These are phyloP conservation scores for Aspergillus puulaauensis DNA, from an alignment of 2,329 filamentous ascomycete genomes.

Conservation along the genomic window DNA sequence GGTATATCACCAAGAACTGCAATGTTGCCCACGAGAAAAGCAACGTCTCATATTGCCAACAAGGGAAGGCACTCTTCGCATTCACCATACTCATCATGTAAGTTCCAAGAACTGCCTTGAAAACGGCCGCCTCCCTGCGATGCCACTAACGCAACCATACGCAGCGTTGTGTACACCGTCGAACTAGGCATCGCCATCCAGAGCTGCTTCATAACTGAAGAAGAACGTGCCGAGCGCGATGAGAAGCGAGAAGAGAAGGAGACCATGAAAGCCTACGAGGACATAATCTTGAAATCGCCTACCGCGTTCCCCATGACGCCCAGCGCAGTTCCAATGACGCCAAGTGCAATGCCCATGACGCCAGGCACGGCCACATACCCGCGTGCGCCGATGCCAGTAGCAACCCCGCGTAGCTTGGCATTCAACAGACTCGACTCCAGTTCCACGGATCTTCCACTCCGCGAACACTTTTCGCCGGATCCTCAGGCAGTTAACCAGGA, in stretches of 20 bases:
- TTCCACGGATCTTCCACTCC: conserved; percentile 42
- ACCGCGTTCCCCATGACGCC: conserved; percentile 33
- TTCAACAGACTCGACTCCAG: conserved; percentile 42
- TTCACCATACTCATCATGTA: conserved; percentile 58
- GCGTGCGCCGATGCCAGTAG: conserved; percentile 17
- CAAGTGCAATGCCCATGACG: neutral
- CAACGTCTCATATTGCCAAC: conserved; percentile 56
- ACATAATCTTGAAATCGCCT: conserved; percentile 42
- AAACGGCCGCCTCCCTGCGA: neutral
- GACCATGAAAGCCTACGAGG: conserved; percentile 42
- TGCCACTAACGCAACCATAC: conserved; percentile 11
- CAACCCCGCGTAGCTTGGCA: conserved; percentile 41
- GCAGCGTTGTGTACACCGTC: conserved; percentile 51
- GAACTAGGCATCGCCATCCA: conserved; percentile 50
- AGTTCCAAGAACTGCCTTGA: conserved; percentile 18
- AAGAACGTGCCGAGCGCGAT: conserved; percentile 34
- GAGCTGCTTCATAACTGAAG: conserved; percentile 46
- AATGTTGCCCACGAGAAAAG: conserved; percentile 48
- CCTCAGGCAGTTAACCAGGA: conserved; percentile 21
- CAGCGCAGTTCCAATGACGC: conserved; percentile 10
- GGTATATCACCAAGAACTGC: conserved; percentile 65
- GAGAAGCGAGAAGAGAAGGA: conserved; percentile 38
- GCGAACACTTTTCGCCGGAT: conserved; percentile 30
- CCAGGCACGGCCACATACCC: neutral
- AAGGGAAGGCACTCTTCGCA: conserved; percentile 60